These are phyloP conservation scores for Candida tallmaniae DNA, from an alignment of 805 yeast genomes.

Conservation along the genomic window DNA sequence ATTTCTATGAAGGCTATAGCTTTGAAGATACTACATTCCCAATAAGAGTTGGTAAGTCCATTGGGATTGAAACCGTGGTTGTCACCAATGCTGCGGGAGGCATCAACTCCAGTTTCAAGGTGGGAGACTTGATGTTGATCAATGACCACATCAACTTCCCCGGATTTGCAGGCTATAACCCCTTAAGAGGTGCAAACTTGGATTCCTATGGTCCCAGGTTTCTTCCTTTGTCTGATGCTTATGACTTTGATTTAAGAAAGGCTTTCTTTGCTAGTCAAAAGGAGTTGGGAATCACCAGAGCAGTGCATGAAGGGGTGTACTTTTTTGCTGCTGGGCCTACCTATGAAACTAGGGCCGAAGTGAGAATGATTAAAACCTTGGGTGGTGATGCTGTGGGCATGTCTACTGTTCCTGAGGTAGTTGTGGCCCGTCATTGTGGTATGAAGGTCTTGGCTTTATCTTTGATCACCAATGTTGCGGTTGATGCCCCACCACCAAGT, in stretches of 20 bases:
- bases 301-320: constrained; percentile 82
- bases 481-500: constrained; percentile 63
- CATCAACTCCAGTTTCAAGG: constrained; percentile 54
- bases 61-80: constrained; percentile 60
- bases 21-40: constrained; percentile 83
- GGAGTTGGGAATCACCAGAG: constrained; percentile 46
- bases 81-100: constrained; percentile 99
- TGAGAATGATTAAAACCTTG: constrained; percentile 58
- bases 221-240: constrained; percentile 84
- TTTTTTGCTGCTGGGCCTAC: constrained; percentile 90
- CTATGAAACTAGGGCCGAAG: constrained; percentile 89
- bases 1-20: constrained; percentile 88
- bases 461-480: constrained; percentile 80
- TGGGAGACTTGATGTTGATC: constrained; percentile 90
- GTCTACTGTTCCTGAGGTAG: constrained; percentile 97
- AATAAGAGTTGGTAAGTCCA: constrained; percentile 61
- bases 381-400: constrained; percentile 97
- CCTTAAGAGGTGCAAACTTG: constrained; percentile 83
- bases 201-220: constrained; percentile 81
- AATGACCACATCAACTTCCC: constrained; percentile 88
- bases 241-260: constrained; percentile 67
- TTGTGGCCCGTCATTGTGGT: constrained; percentile 86
- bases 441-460: constrained; percentile 79
- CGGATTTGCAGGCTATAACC: constrained; percentile 85
- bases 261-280: constrained; percentile 51